A percentile compares a stretch with the other conserved stretches of the same genome.
Conservation (phyloP, 768 basidiomycete genomes). For the Cubamyces sp. region DNA sequence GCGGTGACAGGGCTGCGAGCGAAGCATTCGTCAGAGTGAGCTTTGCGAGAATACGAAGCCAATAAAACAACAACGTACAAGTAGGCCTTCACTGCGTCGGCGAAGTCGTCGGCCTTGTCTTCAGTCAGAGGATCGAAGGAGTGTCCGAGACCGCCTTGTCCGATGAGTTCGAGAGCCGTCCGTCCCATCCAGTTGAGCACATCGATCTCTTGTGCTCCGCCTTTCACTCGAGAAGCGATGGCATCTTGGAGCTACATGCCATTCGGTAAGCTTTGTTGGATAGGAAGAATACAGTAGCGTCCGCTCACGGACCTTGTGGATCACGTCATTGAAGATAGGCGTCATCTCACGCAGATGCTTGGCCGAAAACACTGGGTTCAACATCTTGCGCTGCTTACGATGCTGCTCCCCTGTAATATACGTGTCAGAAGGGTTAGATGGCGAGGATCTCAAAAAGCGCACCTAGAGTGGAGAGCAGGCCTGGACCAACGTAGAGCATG, state of each 20-base stretch:
- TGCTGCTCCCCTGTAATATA: conserved; percentile 17
- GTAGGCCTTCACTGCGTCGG: conserved; percentile 27
- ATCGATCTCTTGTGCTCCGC: conserved; percentile 17
- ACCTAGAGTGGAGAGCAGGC: conserved; percentile 25
- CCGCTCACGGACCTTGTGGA: conserved; percentile 11
- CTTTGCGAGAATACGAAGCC: neutral
- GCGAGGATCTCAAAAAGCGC: neutral
- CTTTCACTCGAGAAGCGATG: neutral
- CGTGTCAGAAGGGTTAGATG: too few species aligned
- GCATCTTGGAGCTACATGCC: neutral
- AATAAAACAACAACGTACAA: conserved; percentile 25
- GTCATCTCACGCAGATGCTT: conserved; percentile 29
- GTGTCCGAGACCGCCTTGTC: conserved; percentile 48
- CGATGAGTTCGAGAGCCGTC: conserved; percentile 45
- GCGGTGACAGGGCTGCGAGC: neutral
- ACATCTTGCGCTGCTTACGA: conserved; percentile 27
- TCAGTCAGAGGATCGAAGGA: conserved; percentile 41
- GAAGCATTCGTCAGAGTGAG: neutral
- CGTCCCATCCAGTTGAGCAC: conserved; percentile 43
- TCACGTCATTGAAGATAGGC: conserved; percentile 28
- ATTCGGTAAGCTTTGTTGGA: neutral
- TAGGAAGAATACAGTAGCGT: too few species aligned
- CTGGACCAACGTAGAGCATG: conserved; percentile 19
- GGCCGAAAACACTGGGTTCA: conserved; percentile 31
- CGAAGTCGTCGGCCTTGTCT: conserved; percentile 28